phyloP scores from a whole-genome alignment of 2,329 filamentous ascomycete species.

The Fusarium buxicola region DNA sequence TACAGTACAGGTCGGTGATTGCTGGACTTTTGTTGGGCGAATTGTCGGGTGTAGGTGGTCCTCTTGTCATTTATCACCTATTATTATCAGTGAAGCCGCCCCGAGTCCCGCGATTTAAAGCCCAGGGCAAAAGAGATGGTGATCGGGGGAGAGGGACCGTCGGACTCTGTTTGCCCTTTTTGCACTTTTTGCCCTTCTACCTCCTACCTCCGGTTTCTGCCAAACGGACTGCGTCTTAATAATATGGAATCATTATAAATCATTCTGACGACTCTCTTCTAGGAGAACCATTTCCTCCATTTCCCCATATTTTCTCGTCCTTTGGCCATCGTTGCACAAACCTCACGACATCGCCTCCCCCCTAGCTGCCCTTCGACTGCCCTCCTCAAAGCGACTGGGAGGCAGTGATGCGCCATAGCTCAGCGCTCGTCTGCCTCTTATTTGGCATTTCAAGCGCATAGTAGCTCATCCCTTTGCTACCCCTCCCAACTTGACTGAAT shows the following conservation, averaged over 20 bases:
- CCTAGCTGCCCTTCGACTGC: constrained; percentile 8
- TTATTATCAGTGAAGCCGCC: constrained; percentile 8
- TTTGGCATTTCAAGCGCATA: constrained; percentile 12
- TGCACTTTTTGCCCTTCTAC: background rate
- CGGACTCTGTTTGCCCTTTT: background rate
- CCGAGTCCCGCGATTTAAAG: constrained; percentile 3
- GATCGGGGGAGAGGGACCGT: background rate
- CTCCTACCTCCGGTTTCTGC: background rate
- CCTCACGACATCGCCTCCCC: constrained; percentile 1
- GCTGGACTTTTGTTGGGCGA: constrained; percentile 29
- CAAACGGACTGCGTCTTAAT: constrained; percentile 1
- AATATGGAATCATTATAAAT: constrained; percentile 3
- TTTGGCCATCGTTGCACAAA: constrained; percentile 1
- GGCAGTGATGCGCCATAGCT: constrained; percentile 26
- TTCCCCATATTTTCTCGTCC: background rate
- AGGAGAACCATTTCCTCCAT: background rate
- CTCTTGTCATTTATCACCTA: constrained; percentile 39
- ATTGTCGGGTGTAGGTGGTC: constrained; percentile 23
- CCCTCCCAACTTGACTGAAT: constrained; percentile 9
- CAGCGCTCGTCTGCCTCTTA: constrained; percentile 6
- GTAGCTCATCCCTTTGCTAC: constrained; percentile 5
- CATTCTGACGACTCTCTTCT: background rate
- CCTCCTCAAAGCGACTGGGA: background rate
- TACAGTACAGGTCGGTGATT: constrained; percentile 27
- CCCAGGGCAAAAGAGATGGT: background rate